Conservation (phyloP, 1,139 yeast species). For the Debaryomyces singareniensis region DNA sequence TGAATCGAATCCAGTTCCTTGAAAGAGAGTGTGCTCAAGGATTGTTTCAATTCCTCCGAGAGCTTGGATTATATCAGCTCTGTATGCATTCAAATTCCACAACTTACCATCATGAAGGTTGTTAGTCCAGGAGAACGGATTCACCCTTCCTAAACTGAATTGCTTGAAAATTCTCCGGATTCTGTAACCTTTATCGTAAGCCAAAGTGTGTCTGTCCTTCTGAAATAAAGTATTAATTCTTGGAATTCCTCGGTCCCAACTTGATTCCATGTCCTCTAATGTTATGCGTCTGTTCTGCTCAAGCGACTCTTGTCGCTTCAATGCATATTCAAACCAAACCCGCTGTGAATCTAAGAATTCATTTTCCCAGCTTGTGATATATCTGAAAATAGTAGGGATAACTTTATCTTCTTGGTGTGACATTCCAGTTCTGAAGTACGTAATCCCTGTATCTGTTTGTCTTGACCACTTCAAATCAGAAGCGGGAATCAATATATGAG, state of each 20-base stretch:
- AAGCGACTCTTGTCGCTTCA: constrained; percentile 80
- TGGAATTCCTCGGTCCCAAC: constrained; percentile 97
- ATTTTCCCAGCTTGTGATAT: constrained; percentile 93
- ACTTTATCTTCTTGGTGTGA: constrained; percentile 70
- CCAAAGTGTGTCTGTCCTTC: constrained; percentile 89
- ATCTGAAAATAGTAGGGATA: constrained; percentile 91
- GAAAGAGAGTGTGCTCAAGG: constrained; percentile 88
- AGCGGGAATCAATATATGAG: constrained; percentile 90
- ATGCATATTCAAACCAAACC: constrained; percentile 97
- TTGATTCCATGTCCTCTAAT: constrained; percentile 87
- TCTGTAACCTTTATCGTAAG: constrained; percentile 93
- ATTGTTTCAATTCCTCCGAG: constrained; percentile 97
- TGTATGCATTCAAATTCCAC: constrained; percentile 89
- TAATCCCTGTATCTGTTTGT: constrained; percentile 91
- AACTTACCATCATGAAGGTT: constrained; percentile 91
- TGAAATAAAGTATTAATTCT: constrained; percentile 93
- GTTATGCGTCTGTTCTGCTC: constrained; percentile 83
- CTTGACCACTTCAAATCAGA: constrained; percentile 87
- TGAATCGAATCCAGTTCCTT: constrained; percentile 94
- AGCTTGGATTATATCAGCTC: constrained; percentile 96
- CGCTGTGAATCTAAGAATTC: constrained; percentile 91
- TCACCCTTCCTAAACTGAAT: constrained; percentile 61
- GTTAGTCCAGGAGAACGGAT: constrained; percentile 97
- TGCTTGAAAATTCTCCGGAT: constrained; percentile 74
- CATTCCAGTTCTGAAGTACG: constrained; percentile 95